These are phyloP conservation scores for Infundibulicybe gibba DNA, from an alignment of 768 basidiomycete species.

Conservation along the genomic window DNA sequence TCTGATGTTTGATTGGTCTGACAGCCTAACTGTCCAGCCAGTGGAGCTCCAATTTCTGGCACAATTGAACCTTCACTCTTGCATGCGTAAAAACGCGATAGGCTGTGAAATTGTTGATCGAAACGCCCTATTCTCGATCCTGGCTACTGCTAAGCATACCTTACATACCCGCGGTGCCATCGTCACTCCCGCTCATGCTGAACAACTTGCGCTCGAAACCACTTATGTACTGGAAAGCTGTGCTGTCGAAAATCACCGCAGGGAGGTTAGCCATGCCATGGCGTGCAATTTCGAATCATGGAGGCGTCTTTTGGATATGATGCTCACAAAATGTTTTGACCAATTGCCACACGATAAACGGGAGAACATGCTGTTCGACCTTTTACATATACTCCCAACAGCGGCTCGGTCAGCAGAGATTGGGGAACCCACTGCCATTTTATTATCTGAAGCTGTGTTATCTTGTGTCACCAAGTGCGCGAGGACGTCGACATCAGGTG, in stretches of 20 bases:
- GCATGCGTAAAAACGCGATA: constrained; percentile 59
- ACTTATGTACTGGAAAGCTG: constrained; percentile 80
- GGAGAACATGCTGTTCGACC: constrained; percentile 87
- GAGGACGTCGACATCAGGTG: constrained; percentile 75
- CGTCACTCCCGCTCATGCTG: constrained; percentile 55
- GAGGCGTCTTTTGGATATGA: constrained; percentile 81
- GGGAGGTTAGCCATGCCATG: constrained; percentile 72
- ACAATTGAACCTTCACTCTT: constrained; percentile 65
- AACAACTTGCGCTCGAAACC: constrained; percentile 67
- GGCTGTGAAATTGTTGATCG: constrained; percentile 87
- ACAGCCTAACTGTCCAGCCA: constrained; percentile 58
- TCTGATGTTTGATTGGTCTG: constrained; percentile 85
- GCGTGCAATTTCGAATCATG: constrained; percentile 76
- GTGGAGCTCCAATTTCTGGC: constrained; percentile 62
- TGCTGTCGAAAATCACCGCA: constrained; percentile 83
- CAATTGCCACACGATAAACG: constrained; percentile 78
- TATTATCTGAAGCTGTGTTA: constrained; percentile 79
- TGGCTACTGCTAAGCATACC: constrained; percentile 54
- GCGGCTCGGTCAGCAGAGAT: constrained; percentile 63
- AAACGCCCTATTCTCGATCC: constrained; percentile 63
- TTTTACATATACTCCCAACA: constrained; percentile 77
- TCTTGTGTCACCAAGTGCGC: constrained; percentile 86
- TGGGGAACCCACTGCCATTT: constrained; percentile 70
- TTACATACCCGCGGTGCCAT: constrained; percentile 69
- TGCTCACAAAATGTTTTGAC: constrained; percentile 82